These are phyloP conservation scores for Fusarium subtropicale DNA, from an alignment of 2,329 filamentous ascomycete genomes.

Conservation along the genomic window DNA sequence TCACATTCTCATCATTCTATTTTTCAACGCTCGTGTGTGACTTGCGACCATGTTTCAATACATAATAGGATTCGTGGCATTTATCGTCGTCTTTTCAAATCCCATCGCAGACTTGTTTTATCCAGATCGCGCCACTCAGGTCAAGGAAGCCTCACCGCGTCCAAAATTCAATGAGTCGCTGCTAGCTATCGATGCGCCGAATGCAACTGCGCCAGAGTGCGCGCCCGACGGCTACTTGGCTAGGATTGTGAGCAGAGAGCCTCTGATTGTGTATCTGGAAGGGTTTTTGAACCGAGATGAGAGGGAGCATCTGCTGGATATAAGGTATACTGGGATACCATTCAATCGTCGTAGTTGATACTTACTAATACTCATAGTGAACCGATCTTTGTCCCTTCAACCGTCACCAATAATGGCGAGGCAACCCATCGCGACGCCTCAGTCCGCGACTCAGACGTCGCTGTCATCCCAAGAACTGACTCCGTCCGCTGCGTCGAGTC, in stretches of 20 bases:
- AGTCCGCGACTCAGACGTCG: constrained; percentile 65
- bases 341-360: background rate
- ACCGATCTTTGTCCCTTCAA: constrained; percentile 62
- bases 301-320: constrained; percentile 60
- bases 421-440: constrained; percentile 55
- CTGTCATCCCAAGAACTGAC: constrained; percentile 61
- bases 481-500: constrained; percentile 60
- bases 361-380: constrained; percentile 50
- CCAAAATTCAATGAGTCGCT: constrained; percentile 64
- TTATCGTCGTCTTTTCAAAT: constrained; percentile 58
- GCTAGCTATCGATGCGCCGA: constrained; percentile 59
- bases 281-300: constrained; percentile 61
- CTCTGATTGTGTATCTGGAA: constrained; percentile 66
- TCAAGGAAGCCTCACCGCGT: constrained; percentile 51
- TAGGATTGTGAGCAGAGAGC: constrained; percentile 61
- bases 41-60: constrained; percentile 58
- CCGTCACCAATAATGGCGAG: constrained; percentile 61
- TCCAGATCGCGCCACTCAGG: constrained; percentile 31
- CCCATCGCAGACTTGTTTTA: constrained; percentile 57
- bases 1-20: background rate
- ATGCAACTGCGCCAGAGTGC: constrained; percentile 54
- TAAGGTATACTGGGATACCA: constrained; percentile 56
- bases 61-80: constrained; percentile 56
- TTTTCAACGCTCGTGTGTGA: background rate
- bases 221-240: constrained; percentile 58